phyloP scores from a whole-genome alignment of 371 early-diverging fungal genomes.

The Mucor irregularis region DNA sequence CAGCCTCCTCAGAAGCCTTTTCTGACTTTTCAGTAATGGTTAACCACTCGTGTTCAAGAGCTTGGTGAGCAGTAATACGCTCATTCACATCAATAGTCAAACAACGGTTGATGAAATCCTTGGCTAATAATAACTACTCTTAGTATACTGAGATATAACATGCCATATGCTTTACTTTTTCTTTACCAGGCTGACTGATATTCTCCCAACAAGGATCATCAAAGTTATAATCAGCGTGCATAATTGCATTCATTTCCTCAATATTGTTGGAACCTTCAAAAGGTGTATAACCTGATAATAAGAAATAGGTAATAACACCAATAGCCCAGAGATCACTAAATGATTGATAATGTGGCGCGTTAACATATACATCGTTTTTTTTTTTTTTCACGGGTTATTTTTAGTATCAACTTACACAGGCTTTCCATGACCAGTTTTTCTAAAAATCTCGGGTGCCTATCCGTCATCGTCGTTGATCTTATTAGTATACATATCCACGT shows the following conservation, averaged over 20 bases:
- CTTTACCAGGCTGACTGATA: slow-evolving; percentile 38
- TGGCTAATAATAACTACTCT: too few relatives aligned
- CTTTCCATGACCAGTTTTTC: slow-evolving; percentile 65
- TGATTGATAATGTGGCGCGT: too few relatives aligned
- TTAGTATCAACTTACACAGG: slow-evolving; percentile 59
- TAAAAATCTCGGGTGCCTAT: slow-evolving; percentile 81
- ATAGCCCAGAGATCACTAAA: slow-evolving; percentile 88
- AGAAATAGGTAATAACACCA: slow-evolving; percentile 90
- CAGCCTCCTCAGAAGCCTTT: slow-evolving; percentile 23
- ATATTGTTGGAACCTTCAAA: slow-evolving; percentile 75
- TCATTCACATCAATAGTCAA: slow-evolving; percentile 73
- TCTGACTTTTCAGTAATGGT: slow-evolving; percentile 29
- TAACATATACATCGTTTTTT: too few relatives aligned
- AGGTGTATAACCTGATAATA: slow-evolving; percentile 88
- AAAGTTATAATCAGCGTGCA: slow-evolving; percentile 74
- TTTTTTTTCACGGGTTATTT: too few relatives aligned
- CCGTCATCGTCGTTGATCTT: background rate
- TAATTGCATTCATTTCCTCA: slow-evolving; percentile 71
- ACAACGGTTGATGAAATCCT: slow-evolving; percentile 77
- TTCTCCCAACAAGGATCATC: slow-evolving; percentile 81
- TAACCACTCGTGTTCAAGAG: slow-evolving; percentile 77
- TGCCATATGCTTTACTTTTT: background rate
- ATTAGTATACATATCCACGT: too few relatives aligned
- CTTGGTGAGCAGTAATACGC: slow-evolving; percentile 77
- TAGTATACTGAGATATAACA: too few relatives aligned